Conservation (phyloP, 1,139 yeast genomes). For the Williopsis jadinii region DNA sequence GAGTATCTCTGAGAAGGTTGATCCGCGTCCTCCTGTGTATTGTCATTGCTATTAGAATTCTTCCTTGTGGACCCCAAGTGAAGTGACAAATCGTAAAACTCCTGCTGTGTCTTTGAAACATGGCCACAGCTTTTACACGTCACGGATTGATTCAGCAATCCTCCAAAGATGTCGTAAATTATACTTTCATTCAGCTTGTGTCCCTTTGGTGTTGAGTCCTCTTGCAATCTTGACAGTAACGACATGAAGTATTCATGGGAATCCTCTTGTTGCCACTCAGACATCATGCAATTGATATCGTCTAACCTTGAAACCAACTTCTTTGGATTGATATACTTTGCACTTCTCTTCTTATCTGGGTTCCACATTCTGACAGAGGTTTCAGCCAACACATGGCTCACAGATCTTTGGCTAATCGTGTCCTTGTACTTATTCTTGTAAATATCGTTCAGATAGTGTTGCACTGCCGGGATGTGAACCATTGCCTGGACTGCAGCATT, state of each 20-base stretch:
- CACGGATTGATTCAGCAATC: conserved; percentile 75
- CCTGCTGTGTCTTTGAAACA: conserved; percentile 86
- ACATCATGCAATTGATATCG: conserved; percentile 93
- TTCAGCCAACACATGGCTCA: conserved; percentile 66
- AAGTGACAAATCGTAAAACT: conserved; percentile 84
- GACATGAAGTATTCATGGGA: conserved; percentile 97
- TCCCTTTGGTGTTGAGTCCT: conserved; percentile 88
- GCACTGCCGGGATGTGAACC: conserved; percentile 85
- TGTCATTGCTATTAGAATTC: conserved; percentile 10
- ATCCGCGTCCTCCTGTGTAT: conserved; percentile 1
- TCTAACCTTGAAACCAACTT: conserved; percentile 64
- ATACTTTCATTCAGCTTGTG: conserved; percentile 73
- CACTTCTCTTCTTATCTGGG: conserved; percentile 25
- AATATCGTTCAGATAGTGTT: conserved; percentile 71
- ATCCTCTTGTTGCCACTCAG: conserved; percentile 96
- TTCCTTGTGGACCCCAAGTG: conserved; percentile 36
- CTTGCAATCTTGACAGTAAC: conserved; percentile 78
- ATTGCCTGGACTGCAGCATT: conserved; percentile 90
- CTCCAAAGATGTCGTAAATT: conserved; percentile 91
- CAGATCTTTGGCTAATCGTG: conserved; percentile 48
- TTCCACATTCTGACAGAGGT: conserved; percentile 63
- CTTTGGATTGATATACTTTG: conserved; percentile 61
- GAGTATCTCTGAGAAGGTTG: conserved; percentile 38
- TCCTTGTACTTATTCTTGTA: conserved; percentile 41
- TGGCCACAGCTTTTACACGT: conserved; percentile 76